phyloP scores from a whole-genome alignment of 192 early-diverging fungal species.

The Gamsiella multidivaricata region DNA sequence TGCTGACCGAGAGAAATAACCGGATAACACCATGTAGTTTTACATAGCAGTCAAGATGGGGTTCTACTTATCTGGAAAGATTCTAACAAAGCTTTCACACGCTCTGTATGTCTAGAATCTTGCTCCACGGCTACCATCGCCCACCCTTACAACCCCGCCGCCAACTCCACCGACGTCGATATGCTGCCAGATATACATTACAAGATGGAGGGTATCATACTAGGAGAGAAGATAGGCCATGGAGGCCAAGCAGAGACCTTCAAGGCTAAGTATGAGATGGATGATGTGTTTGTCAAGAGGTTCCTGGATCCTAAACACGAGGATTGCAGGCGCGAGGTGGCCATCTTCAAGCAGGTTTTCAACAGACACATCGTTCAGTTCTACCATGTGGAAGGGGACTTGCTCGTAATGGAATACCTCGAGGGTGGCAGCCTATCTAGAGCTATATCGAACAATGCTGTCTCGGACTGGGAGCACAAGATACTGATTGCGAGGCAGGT shows the following conservation, averaged over 20 bases:
- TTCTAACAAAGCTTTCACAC: too few relatives aligned
- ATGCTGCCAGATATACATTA: too few relatives aligned
- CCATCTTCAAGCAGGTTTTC: not conserved
- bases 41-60: too few relatives aligned
- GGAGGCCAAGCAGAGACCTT: not conserved
- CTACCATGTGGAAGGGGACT: not conserved
- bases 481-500: not conserved
- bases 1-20: too few relatives aligned
- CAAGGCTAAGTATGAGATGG: not conserved
- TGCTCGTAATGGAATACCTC: slow-evolving; percentile 15
- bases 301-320: not conserved
- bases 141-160: too few relatives aligned
- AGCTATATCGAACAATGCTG: not conserved
- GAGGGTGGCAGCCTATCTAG: slow-evolving; percentile 1
- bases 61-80: too few relatives aligned
- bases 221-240: slow-evolving; percentile 1
- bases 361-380: slow-evolving; percentile 15
- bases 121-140: too few relatives aligned
- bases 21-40: too few relatives aligned
- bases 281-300: slow-evolving; percentile 2
- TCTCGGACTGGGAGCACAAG: not conserved
- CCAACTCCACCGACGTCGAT: too few relatives aligned
- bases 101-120: too few relatives aligned
- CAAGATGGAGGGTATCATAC: too few relatives aligned
- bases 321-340: not conserved